phyloP scores from a whole-genome alignment of 768 basidiomycete genomes.

The Russula dissimulans region DNA sequence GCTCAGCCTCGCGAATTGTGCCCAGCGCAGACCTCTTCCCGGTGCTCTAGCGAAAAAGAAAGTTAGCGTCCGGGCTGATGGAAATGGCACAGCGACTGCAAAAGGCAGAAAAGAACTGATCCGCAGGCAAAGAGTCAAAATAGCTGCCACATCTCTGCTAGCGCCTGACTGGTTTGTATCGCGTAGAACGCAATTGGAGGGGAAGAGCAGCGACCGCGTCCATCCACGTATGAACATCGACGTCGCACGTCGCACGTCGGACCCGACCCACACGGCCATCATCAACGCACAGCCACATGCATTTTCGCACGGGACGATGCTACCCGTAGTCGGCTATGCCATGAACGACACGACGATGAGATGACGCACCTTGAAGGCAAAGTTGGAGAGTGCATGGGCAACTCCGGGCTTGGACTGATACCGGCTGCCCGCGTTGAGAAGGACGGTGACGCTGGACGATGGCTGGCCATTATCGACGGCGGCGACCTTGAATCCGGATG shows the following conservation, averaged over 20 bases:
- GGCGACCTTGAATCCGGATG: slow-evolving; percentile 73
- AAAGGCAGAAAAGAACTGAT: background rate
- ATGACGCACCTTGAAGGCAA: slow-evolving; percentile 87
- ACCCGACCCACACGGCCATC: background rate
- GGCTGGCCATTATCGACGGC: slow-evolving; percentile 76
- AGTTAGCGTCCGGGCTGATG: background rate
- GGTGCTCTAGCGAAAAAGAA: slow-evolving; percentile 55
- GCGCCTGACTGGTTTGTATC: background rate
- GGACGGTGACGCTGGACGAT: slow-evolving; percentile 77
- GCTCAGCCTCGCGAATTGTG: slow-evolving; percentile 85
- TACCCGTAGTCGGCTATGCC: background rate
- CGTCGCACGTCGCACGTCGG: background rate
- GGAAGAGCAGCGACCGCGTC: background rate
- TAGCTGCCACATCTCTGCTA: background rate
- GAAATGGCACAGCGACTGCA: background rate
- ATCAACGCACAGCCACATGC: background rate
- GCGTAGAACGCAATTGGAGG: background rate
- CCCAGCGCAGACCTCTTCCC: slow-evolving; percentile 79
- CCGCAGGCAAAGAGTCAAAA: background rate
- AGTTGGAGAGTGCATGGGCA: slow-evolving; percentile 94
- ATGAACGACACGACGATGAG: background rate
- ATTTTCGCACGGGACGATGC: background rate
- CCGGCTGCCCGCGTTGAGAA: slow-evolving; percentile 88
- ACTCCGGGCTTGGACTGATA: slow-evolving; percentile 84
- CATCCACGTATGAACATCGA: background rate